Evolutionary conservation across 345 rosid genomes (phyloP).

Genomic region (Streptanthus diversifolius): DNA sequence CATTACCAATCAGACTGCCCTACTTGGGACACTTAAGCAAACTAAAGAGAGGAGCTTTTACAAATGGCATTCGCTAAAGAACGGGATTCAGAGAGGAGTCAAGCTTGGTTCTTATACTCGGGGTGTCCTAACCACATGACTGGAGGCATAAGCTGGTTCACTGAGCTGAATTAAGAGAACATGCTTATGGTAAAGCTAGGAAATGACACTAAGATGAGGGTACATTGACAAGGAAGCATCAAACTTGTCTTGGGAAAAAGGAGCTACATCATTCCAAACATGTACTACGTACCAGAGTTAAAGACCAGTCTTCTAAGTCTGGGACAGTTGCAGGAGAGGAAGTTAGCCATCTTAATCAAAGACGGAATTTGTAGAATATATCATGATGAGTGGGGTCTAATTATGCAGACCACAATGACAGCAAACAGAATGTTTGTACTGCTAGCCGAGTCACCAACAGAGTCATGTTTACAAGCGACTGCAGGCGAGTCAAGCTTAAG

Average conservation of each 20-base stretch:
- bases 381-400: neutral
- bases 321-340: neutral
- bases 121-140: conserved; percentile 2
- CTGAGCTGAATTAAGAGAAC: neutral
- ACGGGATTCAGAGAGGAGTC: neutral
- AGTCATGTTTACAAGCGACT: neutral
- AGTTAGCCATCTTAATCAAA: neutral
- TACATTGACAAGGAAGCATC: neutral
- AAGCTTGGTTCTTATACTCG: neutral
- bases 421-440: neutral
- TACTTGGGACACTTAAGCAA: neutral
- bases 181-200: neutral
- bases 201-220: neutral
- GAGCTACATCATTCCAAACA: neutral
- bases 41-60: neutral
- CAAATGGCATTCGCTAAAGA: neutral
- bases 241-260: neutral
- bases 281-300: neutral
- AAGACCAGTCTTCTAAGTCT: neutral
- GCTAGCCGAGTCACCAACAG: neutral
- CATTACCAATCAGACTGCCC: neutral
- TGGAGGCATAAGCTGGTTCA: neutral
- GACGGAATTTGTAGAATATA: neutral
- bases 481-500: neutral
- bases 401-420: neutral